A percentile compares a stretch with the other conserved stretches of the same genome.
These are phyloP conservation scores for Aureobasidium musti DNA, from an alignment of 2,329 filamentous ascomycete species.

Conservation along the genomic window DNA sequence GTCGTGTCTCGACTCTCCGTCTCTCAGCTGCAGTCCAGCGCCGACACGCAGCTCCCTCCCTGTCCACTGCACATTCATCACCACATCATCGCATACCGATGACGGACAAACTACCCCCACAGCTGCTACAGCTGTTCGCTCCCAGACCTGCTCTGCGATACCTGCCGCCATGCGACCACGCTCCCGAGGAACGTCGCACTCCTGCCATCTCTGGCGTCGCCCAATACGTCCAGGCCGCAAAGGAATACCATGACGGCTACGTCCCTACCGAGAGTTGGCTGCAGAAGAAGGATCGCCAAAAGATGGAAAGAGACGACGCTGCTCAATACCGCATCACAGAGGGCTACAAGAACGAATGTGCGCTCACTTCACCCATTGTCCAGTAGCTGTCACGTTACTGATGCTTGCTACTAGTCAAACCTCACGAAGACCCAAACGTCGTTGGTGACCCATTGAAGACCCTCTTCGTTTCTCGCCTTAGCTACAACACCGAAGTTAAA, in stretches of 20 bases:
- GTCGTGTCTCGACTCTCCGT: conserved; percentile 10
- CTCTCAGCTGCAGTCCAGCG: neutral
- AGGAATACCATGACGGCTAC: conserved; percentile 72
- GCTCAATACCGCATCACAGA: conserved; percentile 66
- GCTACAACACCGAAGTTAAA: conserved; percentile 83
- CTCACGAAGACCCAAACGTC: conserved; percentile 80
- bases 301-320: conserved; percentile 72
- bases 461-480: conserved; percentile 84
- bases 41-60: neutral
- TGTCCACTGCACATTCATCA: conserved; percentile 9
- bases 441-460: conserved; percentile 94
- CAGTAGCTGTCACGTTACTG: neutral
- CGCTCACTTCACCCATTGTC: neutral
- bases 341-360: conserved; percentile 54
- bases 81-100: conserved; percentile 54
- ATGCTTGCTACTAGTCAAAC: conserved; percentile 64
- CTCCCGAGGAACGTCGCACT: conserved; percentile 79
- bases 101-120: conserved; percentile 87
- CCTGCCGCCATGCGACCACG: conserved; percentile 77
- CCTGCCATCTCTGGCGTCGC: conserved; percentile 72
- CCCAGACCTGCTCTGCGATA: conserved; percentile 89
- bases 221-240: conserved; percentile 70
- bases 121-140: conserved; percentile 91
- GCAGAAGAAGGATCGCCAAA: conserved; percentile 79
- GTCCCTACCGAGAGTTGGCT: conserved; percentile 90